Conservation (phyloP, 306 rosid genomes). For the Castanea crenata region DNA sequence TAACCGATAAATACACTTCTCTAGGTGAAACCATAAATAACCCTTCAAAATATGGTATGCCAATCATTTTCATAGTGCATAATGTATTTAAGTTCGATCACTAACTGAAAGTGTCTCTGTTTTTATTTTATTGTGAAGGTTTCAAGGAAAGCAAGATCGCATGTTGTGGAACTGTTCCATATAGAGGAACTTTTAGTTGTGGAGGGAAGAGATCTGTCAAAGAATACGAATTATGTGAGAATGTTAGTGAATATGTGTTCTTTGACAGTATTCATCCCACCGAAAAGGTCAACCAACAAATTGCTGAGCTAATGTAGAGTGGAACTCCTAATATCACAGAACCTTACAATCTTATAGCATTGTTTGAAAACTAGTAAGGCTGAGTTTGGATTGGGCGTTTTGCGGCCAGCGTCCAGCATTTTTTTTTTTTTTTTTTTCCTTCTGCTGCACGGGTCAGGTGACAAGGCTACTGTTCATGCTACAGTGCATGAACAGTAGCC, state of each 20-base stretch:
- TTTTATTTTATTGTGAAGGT: conserved; percentile 8
- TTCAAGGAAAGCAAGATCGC: conserved; percentile 42
- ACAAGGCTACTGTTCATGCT: too few species aligned
- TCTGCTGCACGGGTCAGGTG: too few species aligned
- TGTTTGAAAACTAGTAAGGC: conserved; percentile 22
- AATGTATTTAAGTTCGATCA: too few species aligned
- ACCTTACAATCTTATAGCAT: conserved; percentile 33
- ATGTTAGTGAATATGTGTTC: conserved; percentile 31
- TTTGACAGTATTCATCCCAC: conserved; percentile 47
- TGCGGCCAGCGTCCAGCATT: too few species aligned
- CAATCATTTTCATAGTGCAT: background rate
- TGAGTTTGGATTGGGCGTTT: too few species aligned
- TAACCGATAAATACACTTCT: conserved; percentile 12
- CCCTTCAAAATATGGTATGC: conserved; percentile 51
- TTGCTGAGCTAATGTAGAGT: conserved; percentile 37
- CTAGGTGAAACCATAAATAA: conserved; percentile 2
- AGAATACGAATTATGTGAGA: conserved; percentile 34
- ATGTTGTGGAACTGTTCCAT: conserved; percentile 50
- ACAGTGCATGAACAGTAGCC: too few species aligned
- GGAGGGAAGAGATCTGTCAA: conserved; percentile 36
- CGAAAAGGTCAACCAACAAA: conserved; percentile 29
- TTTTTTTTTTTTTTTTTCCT: too few species aligned
- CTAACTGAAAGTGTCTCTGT: background rate
- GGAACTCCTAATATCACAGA: conserved; percentile 22
- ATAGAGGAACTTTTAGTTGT: conserved; percentile 45